Evolutionary conservation across 805 yeast species (phyloP), one percentile per base, ranked within the genome.

Genomic region (Kodamaea kakaduensis): DNA sequence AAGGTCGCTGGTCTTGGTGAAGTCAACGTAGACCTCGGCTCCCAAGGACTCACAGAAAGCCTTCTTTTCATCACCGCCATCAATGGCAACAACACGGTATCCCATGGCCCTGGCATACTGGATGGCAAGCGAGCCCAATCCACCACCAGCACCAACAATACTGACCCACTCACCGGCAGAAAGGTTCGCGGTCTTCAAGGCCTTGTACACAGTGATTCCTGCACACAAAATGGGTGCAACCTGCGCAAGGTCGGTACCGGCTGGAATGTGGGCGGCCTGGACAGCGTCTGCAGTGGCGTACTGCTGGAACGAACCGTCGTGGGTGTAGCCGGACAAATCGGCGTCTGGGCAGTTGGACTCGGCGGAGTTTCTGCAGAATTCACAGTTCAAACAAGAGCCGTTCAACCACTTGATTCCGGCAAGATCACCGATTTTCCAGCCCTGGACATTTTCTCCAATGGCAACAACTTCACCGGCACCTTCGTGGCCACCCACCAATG

Each of bases 101-200:
- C 89, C 90, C 83, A 81, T 75, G 42, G 85, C 86, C 48, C 61
- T 71, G 43, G 85, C 88, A 62, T 79, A 82, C 64, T 82, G 88
- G 50, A 81, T 67, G 37, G 86, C 87, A 46, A 82, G 62, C 25
- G 85, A 67, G 54, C 89, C 90, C 59, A 82, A 72, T 55, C 90
- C 89, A 59, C 89, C 89, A 59, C 78, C 84, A 43, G 87, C 88
- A 66, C 90, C 89, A 38, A 86, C 77, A 41, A 82, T 67, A 41
- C 78, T 76, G 46, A 80, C 83, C 81, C 82, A 81, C 59, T 82
- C 77, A 54, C 90, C 88, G 14, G 88, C 68, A 31, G 45, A 43
- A 40, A 73, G 54, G 35, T 66, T 58, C 35, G 84, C 81, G 33
- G 77, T 70, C 64, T 77, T 77, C 52, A 78, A 64, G 8, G 82